A percentile compares a stretch with the other conserved stretches of the same genome.
Conservation (phyloP, 1,284 basidiomycete genomes). For the Mycosarcoma maydis region DNA sequence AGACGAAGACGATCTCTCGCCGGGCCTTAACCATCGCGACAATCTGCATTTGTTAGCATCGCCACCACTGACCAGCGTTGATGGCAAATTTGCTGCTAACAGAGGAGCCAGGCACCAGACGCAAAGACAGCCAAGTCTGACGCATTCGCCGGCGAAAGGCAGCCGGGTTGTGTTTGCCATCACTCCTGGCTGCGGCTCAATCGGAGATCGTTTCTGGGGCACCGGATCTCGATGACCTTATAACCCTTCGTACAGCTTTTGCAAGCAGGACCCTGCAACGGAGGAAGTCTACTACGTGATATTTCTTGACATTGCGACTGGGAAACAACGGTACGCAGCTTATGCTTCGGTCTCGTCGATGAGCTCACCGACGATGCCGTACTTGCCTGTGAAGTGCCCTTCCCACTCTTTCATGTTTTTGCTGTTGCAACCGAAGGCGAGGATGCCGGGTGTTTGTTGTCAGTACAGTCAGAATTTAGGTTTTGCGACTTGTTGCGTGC, state of each 20-base stretch:
- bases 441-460: too few relatives aligned
- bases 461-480: too few relatives aligned
- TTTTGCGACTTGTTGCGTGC: background rate
- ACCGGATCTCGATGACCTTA: conserved; percentile 33
- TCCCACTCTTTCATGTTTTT: conserved; percentile 63
- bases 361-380: conserved; percentile 62
- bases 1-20: conserved; percentile 39
- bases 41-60: conserved; percentile 26
- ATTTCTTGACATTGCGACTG: too few relatives aligned
- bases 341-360: conserved; percentile 53
- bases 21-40: conserved; percentile 17
- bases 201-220: conserved; percentile 64
- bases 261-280: too few relatives aligned
- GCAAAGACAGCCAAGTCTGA: conserved; percentile 13
- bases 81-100: conserved; percentile 9
- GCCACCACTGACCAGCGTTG: conserved; percentile 21
- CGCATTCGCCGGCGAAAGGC: conserved; percentile 17
- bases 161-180: conserved; percentile 61
- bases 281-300: too few relatives aligned
- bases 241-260: too few relatives aligned
- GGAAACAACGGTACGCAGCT: too few relatives aligned
- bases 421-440: conserved; percentile 5
- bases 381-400: conserved; percentile 61
- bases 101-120: background rate
- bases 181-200: conserved; percentile 60